These are phyloP conservation scores for Euphorbia pulcherrima DNA, from an alignment of 345 rosid genomes.

Conservation along the genomic window DNA sequence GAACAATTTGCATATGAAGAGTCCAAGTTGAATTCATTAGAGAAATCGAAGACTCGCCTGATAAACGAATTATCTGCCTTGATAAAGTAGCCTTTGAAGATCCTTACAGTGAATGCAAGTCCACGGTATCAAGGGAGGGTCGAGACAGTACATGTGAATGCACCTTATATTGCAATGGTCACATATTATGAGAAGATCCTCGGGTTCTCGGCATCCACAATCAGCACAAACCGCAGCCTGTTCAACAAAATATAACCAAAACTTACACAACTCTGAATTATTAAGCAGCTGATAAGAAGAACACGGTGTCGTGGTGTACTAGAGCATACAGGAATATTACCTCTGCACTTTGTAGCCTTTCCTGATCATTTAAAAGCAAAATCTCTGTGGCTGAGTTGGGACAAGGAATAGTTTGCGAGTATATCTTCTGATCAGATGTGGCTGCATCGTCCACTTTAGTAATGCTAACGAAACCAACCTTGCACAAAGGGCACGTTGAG, in stretches of 20 bases:
- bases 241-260: constrained; percentile 6
- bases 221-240: constrained; percentile 54
- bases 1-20: background rate
- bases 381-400: constrained; percentile 38
- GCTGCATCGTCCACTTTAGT: constrained; percentile 71
- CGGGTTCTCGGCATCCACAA: constrained; percentile 67
- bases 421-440: constrained; percentile 81
- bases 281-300: background rate
- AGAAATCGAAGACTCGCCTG: constrained; percentile 1
- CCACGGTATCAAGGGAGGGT: constrained; percentile 80
- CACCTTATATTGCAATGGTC: constrained; percentile 54
- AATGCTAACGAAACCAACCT: constrained; percentile 60
- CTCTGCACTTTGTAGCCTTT: constrained; percentile 37
- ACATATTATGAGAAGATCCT: constrained; percentile 67
- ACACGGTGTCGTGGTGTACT: background rate
- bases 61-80: constrained; percentile 11
- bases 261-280: background rate
- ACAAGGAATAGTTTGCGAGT: constrained; percentile 78
- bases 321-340: constrained; percentile 27
- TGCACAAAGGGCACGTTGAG: constrained; percentile 86
- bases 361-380: constrained; percentile 41
- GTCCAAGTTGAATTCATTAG: background rate
- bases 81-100: constrained; percentile 52
- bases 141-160: constrained; percentile 77
- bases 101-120: constrained; percentile 78